Percentiles rank a stretch among this genome's conserved stretches.
phyloP scores from a whole-genome alignment of 108 stramenopile genomes.

The Cyclotella kingstonii region DNA sequence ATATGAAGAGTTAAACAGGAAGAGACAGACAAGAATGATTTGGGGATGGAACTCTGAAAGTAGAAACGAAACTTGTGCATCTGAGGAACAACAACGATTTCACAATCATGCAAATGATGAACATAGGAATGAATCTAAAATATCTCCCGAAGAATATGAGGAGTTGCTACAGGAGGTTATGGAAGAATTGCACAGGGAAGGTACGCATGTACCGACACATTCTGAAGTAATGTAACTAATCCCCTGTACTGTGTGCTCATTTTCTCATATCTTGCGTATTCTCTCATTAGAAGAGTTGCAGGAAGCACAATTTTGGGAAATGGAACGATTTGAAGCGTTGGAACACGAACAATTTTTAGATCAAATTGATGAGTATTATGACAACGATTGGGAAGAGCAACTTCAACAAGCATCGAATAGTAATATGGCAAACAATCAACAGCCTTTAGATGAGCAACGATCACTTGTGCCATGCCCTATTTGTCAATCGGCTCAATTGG shows the following conservation, averaged over 20 bases:
- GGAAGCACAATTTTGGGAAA: slow-evolving; percentile 18
- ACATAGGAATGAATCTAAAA: slow-evolving; percentile 1
- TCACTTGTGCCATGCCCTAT: slow-evolving; percentile 28
- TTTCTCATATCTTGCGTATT: background rate
- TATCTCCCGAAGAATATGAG: slow-evolving; percentile 3
- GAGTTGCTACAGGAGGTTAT: slow-evolving; percentile 7
- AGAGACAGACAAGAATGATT: background rate
- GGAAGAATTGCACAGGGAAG: slow-evolving; percentile 6
- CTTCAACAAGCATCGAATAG: slow-evolving; percentile 18
- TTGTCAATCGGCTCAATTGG: slow-evolving; percentile 23
- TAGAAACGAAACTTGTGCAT: too few relatives aligned
- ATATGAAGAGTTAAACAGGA: slow-evolving; percentile 1
- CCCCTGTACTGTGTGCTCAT: background rate
- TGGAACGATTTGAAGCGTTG: slow-evolving; percentile 25
- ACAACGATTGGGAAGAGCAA: slow-evolving; percentile 15
- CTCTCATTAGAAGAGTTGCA: slow-evolving; percentile 11
- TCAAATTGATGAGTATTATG: slow-evolving; percentile 21
- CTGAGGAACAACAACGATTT: too few relatives aligned
- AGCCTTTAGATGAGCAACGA: too few relatives aligned
- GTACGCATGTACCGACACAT: background rate
- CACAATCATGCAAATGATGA: background rate
- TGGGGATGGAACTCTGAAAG: background rate
- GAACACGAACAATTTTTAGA: slow-evolving; percentile 15
- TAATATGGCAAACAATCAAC: slow-evolving; percentile 13
- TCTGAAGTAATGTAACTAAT: background rate